Evolutionary conservation across 2,329 filamentous ascomycete species (phyloP).

Genomic region (Waltergamsia citrina): DNA sequence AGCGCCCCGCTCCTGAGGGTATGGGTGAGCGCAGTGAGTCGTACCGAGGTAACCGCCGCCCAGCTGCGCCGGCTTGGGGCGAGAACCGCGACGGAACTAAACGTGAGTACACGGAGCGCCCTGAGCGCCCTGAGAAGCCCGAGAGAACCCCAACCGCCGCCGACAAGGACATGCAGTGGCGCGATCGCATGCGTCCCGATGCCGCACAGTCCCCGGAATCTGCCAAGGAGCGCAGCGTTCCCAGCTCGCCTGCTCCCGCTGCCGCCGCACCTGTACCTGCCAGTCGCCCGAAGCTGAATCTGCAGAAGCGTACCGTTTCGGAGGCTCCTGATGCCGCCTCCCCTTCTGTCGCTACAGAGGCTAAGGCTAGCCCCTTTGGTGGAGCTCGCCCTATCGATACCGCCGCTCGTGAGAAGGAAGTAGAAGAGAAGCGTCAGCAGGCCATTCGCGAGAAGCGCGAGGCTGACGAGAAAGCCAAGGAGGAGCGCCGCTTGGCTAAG

Average conservation of each 20-base stretch:
- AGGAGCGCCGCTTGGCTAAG: constrained; percentile 56
- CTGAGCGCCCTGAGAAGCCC: constrained; percentile 65
- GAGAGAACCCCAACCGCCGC: constrained; percentile 66
- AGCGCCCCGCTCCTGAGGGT: constrained; percentile 32
- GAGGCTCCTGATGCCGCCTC: constrained; percentile 49
- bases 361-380: constrained; percentile 89
- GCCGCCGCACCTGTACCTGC: constrained; percentile 39
- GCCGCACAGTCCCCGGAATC: constrained; percentile 41
- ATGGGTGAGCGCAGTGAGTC: constrained; percentile 51
- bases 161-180: constrained; percentile 91
- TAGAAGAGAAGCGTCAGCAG: constrained; percentile 78
- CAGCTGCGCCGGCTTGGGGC: constrained; percentile 69
- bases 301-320: constrained; percentile 84
- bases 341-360: constrained; percentile 46
- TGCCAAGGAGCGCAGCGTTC: constrained; percentile 66
- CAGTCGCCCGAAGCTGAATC: constrained; percentile 73
- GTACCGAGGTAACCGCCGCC: constrained; percentile 51
- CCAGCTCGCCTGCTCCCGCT: constrained; percentile 61
- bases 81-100: constrained; percentile 62
- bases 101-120: constrained; percentile 60
- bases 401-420: constrained; percentile 74
- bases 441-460: constrained; percentile 75
- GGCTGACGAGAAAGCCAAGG: constrained; percentile 76
- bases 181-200: constrained; percentile 84
- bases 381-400: constrained; percentile 92